phyloP scores from a whole-genome alignment of 768 basidiomycete species.

The Naganishia antarctica region DNA sequence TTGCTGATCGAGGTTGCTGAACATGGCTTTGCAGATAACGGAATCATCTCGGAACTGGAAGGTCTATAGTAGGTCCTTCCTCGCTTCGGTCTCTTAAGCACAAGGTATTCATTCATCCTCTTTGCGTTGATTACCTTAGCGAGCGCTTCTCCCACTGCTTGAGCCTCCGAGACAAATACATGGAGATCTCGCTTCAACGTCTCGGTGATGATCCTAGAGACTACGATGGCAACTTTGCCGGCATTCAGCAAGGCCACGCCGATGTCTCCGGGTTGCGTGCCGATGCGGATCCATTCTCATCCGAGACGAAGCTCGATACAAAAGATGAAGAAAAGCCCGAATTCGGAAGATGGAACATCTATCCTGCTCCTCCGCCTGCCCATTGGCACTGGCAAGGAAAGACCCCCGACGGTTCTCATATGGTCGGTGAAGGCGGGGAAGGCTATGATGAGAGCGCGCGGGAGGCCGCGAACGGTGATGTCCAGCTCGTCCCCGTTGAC shows the following conservation, averaged over 20 bases:
- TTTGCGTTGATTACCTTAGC: conserved; percentile 26
- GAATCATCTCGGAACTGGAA: conserved; percentile 48
- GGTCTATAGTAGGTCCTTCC: conserved; percentile 44
- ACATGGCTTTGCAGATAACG: conserved; percentile 47
- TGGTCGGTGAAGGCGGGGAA: conserved; percentile 30
- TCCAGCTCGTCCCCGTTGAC: conserved; percentile 28
- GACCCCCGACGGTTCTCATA: conserved; percentile 37
- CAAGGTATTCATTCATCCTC: neutral
- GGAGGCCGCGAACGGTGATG: conserved; percentile 5
- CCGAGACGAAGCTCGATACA: conserved; percentile 19
- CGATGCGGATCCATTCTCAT: conserved; percentile 53
- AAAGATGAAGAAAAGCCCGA: neutral
- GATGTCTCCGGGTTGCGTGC: conserved; percentile 67
- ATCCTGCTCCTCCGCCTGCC: conserved; percentile 86
- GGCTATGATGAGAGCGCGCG: conserved; percentile 23
- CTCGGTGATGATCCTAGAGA: conserved; percentile 93
- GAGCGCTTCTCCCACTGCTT: conserved; percentile 73
- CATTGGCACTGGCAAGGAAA: conserved; percentile 77
- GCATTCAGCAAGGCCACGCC: conserved; percentile 59
- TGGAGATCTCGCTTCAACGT: conserved; percentile 75
- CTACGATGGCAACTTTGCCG: conserved; percentile 72
- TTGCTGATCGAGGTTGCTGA: conserved; percentile 44
- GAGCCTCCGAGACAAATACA: conserved; percentile 92
- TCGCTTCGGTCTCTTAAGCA: neutral
- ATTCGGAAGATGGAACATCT: conserved; percentile 73